phyloP scores from a whole-genome alignment of 768 basidiomycete species.

The Russula virescens region DNA sequence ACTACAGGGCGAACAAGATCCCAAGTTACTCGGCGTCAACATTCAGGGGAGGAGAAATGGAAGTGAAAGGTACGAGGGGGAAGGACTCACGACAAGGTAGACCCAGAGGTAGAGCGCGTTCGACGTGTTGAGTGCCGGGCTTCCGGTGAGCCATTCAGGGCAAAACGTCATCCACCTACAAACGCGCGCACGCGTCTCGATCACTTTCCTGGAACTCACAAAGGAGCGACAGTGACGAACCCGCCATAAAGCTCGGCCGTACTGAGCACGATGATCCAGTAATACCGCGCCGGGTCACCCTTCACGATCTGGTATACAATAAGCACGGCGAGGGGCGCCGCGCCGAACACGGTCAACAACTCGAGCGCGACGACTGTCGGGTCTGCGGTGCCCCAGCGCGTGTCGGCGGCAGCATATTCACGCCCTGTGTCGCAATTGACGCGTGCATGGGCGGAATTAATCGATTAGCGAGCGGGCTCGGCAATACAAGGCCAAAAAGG shows the following conservation, averaged over 20 bases:
- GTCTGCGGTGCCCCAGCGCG: slow-evolving; percentile 76
- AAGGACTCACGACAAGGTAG: slow-evolving; percentile 60
- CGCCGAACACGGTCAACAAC: slow-evolving; percentile 74
- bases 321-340: slow-evolving; percentile 68
- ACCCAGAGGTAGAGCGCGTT: slow-evolving; percentile 73
- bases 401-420: slow-evolving; percentile 76
- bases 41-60: slow-evolving; percentile 40
- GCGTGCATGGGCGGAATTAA: neutral
- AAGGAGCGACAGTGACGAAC: slow-evolving; percentile 32
- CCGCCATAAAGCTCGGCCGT: slow-evolving; percentile 77
- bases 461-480: too few species aligned
- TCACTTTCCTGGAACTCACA: too few species aligned
- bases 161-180: slow-evolving; percentile 77
- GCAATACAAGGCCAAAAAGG: too few species aligned
- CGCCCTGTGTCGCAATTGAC: slow-evolving; percentile 45
- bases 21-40: neutral
- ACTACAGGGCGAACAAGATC: slow-evolving; percentile 36
- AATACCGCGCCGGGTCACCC: slow-evolving; percentile 61
- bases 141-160: slow-evolving; percentile 79
- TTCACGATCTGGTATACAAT: slow-evolving; percentile 60
- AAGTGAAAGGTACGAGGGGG: neutral
- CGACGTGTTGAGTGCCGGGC: slow-evolving; percentile 63
- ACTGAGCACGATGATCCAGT: slow-evolving; percentile 75
- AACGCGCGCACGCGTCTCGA: too few species aligned
- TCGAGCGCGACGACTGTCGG: slow-evolving; percentile 79